These are phyloP conservation scores for Fusarium nurragi DNA, from an alignment of 2,329 filamentous ascomycete species.

Conservation along the genomic window DNA sequence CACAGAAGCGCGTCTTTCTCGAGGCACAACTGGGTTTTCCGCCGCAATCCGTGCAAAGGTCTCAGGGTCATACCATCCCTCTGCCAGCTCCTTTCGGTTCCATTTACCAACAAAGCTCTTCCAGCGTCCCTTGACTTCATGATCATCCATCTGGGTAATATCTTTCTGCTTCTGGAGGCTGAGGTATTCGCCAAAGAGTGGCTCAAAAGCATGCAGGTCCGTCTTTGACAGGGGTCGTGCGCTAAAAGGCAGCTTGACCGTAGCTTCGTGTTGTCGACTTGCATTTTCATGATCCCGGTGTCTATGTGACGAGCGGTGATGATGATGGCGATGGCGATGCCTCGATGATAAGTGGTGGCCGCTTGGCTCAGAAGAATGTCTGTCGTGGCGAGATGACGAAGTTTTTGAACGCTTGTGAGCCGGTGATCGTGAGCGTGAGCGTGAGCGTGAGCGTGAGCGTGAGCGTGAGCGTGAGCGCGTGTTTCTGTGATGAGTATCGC, in stretches of 20 bases:
- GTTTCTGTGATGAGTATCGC: slow-evolving; percentile 18
- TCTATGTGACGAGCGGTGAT: slow-evolving; percentile 40
- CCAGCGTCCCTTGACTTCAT: slow-evolving; percentile 86
- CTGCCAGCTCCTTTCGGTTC: slow-evolving; percentile 87
- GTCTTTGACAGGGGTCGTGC: slow-evolving; percentile 73
- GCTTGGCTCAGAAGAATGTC: slow-evolving; percentile 24
- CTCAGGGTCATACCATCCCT: slow-evolving; percentile 92
- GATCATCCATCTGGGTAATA: slow-evolving; percentile 73
- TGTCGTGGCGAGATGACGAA: slow-evolving; percentile 28
- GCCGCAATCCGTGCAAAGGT: slow-evolving; percentile 61
- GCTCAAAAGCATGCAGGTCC: slow-evolving; percentile 72
- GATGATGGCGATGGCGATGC: slow-evolving; percentile 1
- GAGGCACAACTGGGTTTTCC: slow-evolving; percentile 31
- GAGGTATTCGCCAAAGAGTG: slow-evolving; percentile 84
- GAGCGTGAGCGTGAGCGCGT: slow-evolving; percentile 38
- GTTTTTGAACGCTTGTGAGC: slow-evolving; percentile 29
- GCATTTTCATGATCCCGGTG: slow-evolving; percentile 36
- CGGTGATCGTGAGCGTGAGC: slow-evolving; percentile 41
- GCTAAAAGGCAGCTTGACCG: slow-evolving; percentile 66
- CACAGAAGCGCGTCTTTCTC: slow-evolving; percentile 4
- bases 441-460: slow-evolving; percentile 39
- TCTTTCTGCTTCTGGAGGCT: slow-evolving; percentile 85
- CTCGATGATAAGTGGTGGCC: slow-evolving; percentile 31
- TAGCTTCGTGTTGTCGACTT: slow-evolving; percentile 17
- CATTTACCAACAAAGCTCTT: slow-evolving; percentile 93